phyloP scores from a whole-genome alignment of 768 basidiomycete species.

The Kondoa malvinella region DNA sequence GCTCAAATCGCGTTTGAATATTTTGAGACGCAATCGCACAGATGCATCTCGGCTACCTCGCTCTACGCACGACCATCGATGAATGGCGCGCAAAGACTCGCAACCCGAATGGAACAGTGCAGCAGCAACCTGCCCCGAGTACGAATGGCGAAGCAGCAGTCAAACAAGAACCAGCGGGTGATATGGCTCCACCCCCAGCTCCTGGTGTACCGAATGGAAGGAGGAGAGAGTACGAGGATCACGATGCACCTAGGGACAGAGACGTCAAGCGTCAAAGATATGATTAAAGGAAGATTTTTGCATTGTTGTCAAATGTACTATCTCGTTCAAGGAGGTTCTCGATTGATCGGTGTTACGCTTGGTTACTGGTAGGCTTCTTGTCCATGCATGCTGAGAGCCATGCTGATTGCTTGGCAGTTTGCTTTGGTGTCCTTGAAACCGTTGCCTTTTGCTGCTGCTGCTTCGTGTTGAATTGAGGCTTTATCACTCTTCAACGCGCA shows the following conservation, averaged over 20 bases:
- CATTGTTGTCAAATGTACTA: not conserved
- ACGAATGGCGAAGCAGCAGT: too few species aligned
- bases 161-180: constrained; percentile 2
- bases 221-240: not conserved
- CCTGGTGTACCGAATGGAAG: not conserved
- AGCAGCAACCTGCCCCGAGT: constrained; percentile 14
- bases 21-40: constrained; percentile 29
- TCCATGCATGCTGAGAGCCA: too few species aligned
- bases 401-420: too few species aligned
- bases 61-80: constrained; percentile 78
- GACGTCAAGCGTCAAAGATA: not conserved
- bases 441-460: too few species aligned
- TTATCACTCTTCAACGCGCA: too few species aligned
- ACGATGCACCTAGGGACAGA: not conserved
- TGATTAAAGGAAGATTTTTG: too few species aligned
- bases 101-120: constrained; percentile 24
- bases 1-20: not conserved
- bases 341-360: too few species aligned
- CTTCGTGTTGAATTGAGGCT: too few species aligned
- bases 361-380: too few species aligned
- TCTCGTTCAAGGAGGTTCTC: too few species aligned
- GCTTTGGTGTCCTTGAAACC: too few species aligned
- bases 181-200: constrained; percentile 2
- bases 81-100: constrained; percentile 38
- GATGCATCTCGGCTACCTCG: constrained; percentile 99